Evolutionary conservation across 192 early-diverging fungal species (phyloP), one percentile per base, ranked within the genome.

Genomic region (Coemansia sp.): DNA sequence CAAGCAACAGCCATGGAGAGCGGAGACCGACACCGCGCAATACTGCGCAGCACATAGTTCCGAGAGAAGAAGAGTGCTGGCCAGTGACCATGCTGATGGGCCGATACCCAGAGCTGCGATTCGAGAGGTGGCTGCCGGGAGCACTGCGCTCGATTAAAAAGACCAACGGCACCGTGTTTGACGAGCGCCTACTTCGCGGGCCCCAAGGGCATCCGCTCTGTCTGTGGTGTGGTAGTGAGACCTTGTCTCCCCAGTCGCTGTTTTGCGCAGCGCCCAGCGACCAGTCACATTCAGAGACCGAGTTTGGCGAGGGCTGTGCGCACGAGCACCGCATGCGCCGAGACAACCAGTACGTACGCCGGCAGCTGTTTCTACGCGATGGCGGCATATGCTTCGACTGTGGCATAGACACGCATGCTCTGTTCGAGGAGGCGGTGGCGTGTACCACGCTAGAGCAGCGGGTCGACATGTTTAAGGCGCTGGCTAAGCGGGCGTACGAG

Each of bases 311-410:
- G 57, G 76, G 76, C 51, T 80, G 78, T 46, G 70, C 70, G 43
- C 79, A 82, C 57, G 79, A 82, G 61, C 74, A 76, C 64, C 70
- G 74, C 1, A 59, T 82, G 60, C 73, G 79, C 2, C 60, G 71
- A 9, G 70, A 73, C 42, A 62, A 60, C 63, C 70, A 76, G 26
- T 82, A 82, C 37, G 79, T 77, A n/a, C 66, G 79, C 3, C 28
- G 35, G 45, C 74, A 77, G 63, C 74, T 82, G 60, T 62, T 69
- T 33, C 31, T 59, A 55, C 79, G 79, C 62, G 79, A 82, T 67
- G 42, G 70, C 36, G 79, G 79, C 23, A 40, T 73, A 28, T 82
- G 79, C 60, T 62, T 50, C 24, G 38, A 70, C 33, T 82, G 79
- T 62, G 68, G 71, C 11, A 43, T 69, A 10, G 79, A 82, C 40